A percentile compares a stretch with the other conserved stretches of the same genome.
phyloP scores from a whole-genome alignment of 441 rosid species.

The Viola pubescens region DNA sequence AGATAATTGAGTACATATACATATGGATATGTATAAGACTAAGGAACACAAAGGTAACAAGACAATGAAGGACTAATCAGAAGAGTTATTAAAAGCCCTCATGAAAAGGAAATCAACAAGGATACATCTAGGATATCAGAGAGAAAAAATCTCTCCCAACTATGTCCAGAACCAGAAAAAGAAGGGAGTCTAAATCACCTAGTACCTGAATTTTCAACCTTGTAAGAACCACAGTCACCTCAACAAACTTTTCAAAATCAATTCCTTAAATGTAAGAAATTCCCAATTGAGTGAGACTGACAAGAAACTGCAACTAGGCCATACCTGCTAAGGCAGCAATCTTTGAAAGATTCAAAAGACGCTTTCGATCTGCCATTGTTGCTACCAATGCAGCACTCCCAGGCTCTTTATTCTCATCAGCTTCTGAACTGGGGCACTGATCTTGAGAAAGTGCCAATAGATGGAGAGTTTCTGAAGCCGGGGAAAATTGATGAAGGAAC shows the following conservation, averaged over 20 bases:
- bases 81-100: background rate
- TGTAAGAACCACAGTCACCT: constrained; percentile 1
- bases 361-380: constrained; percentile 64
- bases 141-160: background rate
- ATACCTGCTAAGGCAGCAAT: constrained; percentile 81
- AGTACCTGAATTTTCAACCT: background rate
- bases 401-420: constrained; percentile 36
- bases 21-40: background rate
- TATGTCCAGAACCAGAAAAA: too few relatives aligned
- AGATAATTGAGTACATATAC: background rate
- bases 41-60: background rate
- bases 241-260: background rate
- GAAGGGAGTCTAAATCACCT: background rate
- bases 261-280: background rate
- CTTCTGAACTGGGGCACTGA: constrained; percentile 30
- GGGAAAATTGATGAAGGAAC: constrained; percentile 77
- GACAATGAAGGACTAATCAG: background rate
- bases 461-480: constrained; percentile 85
- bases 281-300: background rate
- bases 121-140: background rate
- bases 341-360: constrained; percentile 75
- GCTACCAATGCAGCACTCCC: constrained; percentile 25
- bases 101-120: background rate
- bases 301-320: background rate
- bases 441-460: constrained; percentile 62